These are phyloP conservation scores for Chlamydomonas sphaeroides DNA, from an alignment of 139 green algal species.

Conservation along the genomic window DNA sequence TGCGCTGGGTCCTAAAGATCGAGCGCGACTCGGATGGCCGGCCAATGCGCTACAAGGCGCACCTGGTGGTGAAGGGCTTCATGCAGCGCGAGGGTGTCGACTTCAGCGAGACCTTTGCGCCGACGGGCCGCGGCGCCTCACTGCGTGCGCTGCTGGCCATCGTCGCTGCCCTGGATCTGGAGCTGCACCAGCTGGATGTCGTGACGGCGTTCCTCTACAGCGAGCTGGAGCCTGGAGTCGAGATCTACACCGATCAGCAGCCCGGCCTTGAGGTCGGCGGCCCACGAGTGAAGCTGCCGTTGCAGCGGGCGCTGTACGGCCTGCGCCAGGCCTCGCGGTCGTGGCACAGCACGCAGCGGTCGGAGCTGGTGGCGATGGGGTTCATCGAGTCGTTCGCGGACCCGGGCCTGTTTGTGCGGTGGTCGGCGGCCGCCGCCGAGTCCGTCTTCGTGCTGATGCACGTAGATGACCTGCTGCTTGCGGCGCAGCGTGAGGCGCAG, in stretches of 20 bases:
- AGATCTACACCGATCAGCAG: slow-evolving; percentile 40
- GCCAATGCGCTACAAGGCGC: slow-evolving; percentile 48
- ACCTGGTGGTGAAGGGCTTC: slow-evolving; percentile 56
- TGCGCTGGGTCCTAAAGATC: not conserved
- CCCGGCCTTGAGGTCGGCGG: slow-evolving; percentile 27
- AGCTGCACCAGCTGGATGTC: slow-evolving; percentile 46
- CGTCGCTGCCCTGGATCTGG: slow-evolving; percentile 1
- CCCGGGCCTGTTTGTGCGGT: not conserved
- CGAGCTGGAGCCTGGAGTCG: slow-evolving; percentile 49
- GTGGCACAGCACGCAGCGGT: slow-evolving; percentile 43
- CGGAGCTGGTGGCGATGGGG: slow-evolving; percentile 7
- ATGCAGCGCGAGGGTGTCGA: slow-evolving; percentile 49
- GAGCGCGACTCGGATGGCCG: slow-evolving; percentile 11
- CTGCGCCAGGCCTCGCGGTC: slow-evolving; percentile 51
- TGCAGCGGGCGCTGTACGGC: slow-evolving; percentile 60
- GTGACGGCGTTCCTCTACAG: slow-evolving; percentile 50
- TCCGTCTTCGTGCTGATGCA: slow-evolving; percentile 37
- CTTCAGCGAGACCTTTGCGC: slow-evolving; percentile 65
- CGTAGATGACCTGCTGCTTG: slow-evolving; percentile 54
- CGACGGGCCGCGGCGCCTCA: slow-evolving; percentile 11
- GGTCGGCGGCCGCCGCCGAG: too few relatives aligned
- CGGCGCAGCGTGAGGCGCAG: not conserved
- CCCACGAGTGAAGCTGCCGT: too few relatives aligned
- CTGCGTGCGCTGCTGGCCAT: not conserved
- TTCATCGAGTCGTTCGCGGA: not conserved